Evolutionary conservation across 2,329 filamentous ascomycete species (phyloP), one percentile per base, ranked within the genome.

Genomic region (Pseudocercospora musae): DNA sequence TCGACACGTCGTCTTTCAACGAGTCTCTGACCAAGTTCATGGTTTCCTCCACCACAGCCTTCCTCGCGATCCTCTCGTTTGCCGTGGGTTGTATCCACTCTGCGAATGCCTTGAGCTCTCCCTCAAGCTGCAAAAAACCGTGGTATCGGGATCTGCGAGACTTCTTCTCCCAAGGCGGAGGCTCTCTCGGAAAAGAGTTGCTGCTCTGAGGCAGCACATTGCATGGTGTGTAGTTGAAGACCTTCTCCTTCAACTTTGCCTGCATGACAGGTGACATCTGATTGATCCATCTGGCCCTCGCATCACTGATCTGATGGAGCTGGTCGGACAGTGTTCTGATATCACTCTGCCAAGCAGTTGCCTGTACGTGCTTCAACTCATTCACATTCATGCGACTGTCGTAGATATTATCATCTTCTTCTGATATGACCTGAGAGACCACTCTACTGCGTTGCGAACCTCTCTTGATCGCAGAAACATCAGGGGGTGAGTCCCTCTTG

Each of bases 91-190:
- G 72, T 60, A 82, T 71, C 63, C 80, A 84, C 15, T 63, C 58
- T 20, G 77, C 77, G 57, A 84, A 80, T 1, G 77, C 77, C 33
- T 67, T 64, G 42, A 85, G 78, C 70, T 85, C 82, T 59, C 68
- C 13, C 60, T 75, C 59, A 68, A 78, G 61, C 20, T 55, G 20
- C 7, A 29, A 4, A 2, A 18, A 13, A 15, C 66, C 66, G 64
- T 9, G 63, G 59, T 8, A 25, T 48, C 23, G 62, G 44, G 20
- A 55, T 9, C 21, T 23, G 21, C 29, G n/a, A 15, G 25, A 23
- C 2, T 13, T 8, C 27, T 20, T 25, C n/a, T 13, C 60, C 37
- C 37, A 40, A 3, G 37, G 37, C 37, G 37, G 37, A 40, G 37
- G 37, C 37, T 40, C 15, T 40, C 18, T 2, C 37, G 10, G 15